Base-by-base conservation (phyloP, 176 grass and related monocot species). In the Puya raimondii region DNA sequence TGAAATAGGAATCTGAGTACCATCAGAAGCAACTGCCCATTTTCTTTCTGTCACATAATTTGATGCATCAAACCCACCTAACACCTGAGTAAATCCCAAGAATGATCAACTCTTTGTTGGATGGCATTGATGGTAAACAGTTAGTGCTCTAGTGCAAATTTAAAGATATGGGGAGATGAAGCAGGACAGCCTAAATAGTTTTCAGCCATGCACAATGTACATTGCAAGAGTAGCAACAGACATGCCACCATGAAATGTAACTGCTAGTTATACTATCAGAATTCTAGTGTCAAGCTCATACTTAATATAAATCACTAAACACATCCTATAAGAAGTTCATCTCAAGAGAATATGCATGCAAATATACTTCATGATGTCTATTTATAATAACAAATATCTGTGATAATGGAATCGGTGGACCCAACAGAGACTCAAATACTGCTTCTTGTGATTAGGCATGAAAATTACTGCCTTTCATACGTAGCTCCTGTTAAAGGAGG, bases 11-110 rank as follows among this genome's bases (percentile, higher is more conserved):
- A 96, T 80, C 70, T 83, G 78, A 21, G 76, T 81, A 17, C 88
- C 93, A 87, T 96, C 93, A 50, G 67, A 76, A 74, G 86, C 81
- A 51, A 85, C 53, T 73, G 92, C 88, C 86, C 88, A 92, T 76
- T 85, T 89, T 80, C 88, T 92, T 64, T 96, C 93, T 52, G 86
- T 90, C 70, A 90, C 71, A 79, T 96, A 96, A 76, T 85, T 92
- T 76, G 81, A 90, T 74, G 71, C 68, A 74, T 96, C 77, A 64
- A 92, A 96, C 76, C 84, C 89, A 64, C 89, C 86, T 79, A 96
- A 87, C 64, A 96, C 76, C 92, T 96, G 61, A 47, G 50, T 65
- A 68, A 4, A 79, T 53, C 42, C 22, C 48, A 18, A 18, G 16
- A n/a, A 77, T 77, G 50, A 64, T 69, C 47, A 77, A 29, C 72